These are phyloP conservation scores for Wickerhamiella australiensis DNA, from an alignment of 805 yeast species.

Conservation along the genomic window DNA sequence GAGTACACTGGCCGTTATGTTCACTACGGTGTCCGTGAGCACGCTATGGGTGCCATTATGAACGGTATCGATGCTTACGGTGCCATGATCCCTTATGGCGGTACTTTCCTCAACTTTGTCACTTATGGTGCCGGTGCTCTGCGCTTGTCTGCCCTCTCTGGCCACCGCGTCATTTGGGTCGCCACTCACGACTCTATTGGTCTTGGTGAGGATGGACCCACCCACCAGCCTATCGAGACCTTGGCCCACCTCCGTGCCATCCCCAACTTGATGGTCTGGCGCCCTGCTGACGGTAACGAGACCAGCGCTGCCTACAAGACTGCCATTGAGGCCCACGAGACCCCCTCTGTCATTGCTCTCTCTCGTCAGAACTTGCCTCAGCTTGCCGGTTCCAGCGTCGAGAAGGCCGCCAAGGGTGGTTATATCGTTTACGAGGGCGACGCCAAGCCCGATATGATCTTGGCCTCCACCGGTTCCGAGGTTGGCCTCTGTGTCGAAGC, in stretches of 20 bases:
- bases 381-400: constrained; percentile 81
- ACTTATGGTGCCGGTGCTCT: constrained; percentile 46
- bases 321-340: constrained; percentile 44
- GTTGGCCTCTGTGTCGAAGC: constrained; percentile 73
- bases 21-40: constrained; percentile 98
- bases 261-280: constrained; percentile 39
- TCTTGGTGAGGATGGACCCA: constrained; percentile 48
- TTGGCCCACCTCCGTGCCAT: constrained; percentile 40
- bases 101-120: constrained; percentile 92
- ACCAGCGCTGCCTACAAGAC: constrained; percentile 44
- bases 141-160: constrained; percentile 38
- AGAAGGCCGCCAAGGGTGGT: constrained; percentile 91
- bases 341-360: constrained; percentile 62
- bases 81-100: constrained; percentile 83
- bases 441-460: constrained; percentile 49
- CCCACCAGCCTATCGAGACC: constrained; percentile 46
- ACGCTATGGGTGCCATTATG: constrained; percentile 97
- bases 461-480: constrained; percentile 92
- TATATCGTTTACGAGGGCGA: constrained; percentile 55
- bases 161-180: constrained; percentile 38
- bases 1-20: constrained; percentile 84
- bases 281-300: constrained; percentile 46
- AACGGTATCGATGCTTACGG: constrained; percentile 91
- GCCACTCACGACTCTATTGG: constrained; percentile 50
- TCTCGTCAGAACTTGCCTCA: constrained; percentile 79